Base-by-base conservation (phyloP, 306 rosid genomes). In the Pachyrhizus erosus region DNA sequence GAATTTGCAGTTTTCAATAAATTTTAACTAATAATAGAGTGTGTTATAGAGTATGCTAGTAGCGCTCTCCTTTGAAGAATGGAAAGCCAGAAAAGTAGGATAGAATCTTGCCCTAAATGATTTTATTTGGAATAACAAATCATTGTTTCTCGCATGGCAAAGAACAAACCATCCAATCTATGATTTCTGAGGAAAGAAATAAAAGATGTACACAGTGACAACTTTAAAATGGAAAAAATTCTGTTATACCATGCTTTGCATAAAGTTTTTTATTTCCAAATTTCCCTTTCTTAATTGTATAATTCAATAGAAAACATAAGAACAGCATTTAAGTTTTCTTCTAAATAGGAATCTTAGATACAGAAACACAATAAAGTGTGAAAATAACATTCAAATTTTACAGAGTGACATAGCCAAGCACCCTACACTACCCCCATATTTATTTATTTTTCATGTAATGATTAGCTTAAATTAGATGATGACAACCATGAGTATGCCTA, bases 401-500 rank as follows among this genome's bases (percentile, higher is more conserved):
- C 18, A 24, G 13, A 54, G 29, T 67, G 54, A 68, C 18, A 68
- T 34, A 67, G 33, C 74, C 49, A 37, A 10, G 74, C n/a, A 20
- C 74, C 74, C 42, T 26, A 26, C 29, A 14, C 58, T 26, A 8
- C 39, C 64, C 61, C 73, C 18, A 45, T 45, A 45, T 51, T n/a
- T 34, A 74, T 71, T 70, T 67, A 24, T 54, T 55, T 80, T 26
- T 58, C 20, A 13, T 33, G 24, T 12, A 7, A 31, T 58, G 49
- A 31, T 46, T 76, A 80, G 42, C 20, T 58, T 43, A 46, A 75
- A 84, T 27, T 57, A 45, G 75, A 26, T 12, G 70, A 66, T 66
- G 45, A 76, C 57, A 79, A 69, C 1, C 54, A 21, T 75, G 68
- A 78, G 71, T 24, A 77, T 39, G 80, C 86, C 64, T 86, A 91